Evolutionary conservation across 176 grass and related monocot genomes (phyloP).

Genomic region (Calamus simplicifolius): DNA sequence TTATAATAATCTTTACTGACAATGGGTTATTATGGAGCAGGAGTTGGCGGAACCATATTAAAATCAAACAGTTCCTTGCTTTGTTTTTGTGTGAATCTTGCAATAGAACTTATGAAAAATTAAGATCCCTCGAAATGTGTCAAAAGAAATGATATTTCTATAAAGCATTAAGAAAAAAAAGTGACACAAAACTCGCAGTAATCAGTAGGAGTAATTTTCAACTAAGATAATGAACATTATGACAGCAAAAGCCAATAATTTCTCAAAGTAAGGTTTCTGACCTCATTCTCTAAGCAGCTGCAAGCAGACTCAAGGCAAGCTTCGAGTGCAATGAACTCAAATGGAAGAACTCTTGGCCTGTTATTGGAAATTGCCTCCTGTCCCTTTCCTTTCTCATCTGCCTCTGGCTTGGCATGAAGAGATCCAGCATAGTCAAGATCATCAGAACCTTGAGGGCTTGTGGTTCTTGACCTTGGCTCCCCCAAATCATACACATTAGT

Average conservation of each 20-base stretch:
- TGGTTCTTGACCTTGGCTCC: background rate
- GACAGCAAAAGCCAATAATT: background rate
- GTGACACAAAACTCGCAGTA: too few relatives aligned
- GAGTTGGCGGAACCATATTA: too few relatives aligned
- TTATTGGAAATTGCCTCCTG: background rate
- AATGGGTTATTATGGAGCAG: too few relatives aligned
- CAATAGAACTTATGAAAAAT: too few relatives aligned
- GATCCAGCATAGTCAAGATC: background rate
- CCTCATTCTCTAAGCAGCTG: constrained; percentile 52
- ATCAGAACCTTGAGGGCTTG: background rate
- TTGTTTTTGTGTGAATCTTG: too few relatives aligned
- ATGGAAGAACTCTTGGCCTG: constrained; percentile 25
- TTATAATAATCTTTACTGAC: too few relatives aligned
- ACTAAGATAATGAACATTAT: too few relatives aligned
- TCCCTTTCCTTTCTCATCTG: constrained; percentile 6
- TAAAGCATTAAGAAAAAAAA: too few relatives aligned
- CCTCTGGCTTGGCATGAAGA: background rate
- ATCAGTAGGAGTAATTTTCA: too few relatives aligned
- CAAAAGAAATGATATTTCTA: too few relatives aligned
- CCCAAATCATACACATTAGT: background rate
- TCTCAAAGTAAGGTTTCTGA: background rate
- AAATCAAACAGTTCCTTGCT: too few relatives aligned
- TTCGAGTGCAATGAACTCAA: constrained; percentile 66
- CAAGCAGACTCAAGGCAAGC: constrained; percentile 55
- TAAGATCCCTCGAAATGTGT: too few relatives aligned